phyloP scores from a whole-genome alignment of 2,329 filamentous ascomycete species.

The Magnaporthales sp. region DNA sequence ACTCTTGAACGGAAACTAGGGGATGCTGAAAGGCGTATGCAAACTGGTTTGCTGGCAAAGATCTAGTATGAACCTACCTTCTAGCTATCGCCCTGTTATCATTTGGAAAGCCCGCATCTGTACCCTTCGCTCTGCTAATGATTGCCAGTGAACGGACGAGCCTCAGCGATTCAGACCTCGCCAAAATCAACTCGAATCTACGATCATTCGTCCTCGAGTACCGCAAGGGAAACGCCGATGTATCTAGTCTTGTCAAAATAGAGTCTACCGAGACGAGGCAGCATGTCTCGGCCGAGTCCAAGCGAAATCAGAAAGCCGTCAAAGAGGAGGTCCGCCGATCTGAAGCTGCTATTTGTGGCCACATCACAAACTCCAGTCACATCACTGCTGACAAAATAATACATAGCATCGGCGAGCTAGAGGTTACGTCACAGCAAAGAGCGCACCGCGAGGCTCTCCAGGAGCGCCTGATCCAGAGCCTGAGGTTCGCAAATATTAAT shows the following conservation, averaged over 20 bases:
- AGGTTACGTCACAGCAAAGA: not conserved
- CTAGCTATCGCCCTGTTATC: no score
- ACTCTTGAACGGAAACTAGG: constrained; percentile 11
- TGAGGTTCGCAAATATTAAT: constrained; percentile 11
- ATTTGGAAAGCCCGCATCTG: no score
- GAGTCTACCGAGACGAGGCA: not conserved
- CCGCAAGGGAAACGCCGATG: not conserved
- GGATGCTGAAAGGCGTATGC: constrained; percentile 4
- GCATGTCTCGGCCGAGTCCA: not conserved
- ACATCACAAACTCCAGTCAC: no score
- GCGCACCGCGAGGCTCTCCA: no score
- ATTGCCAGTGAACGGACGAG: not conserved
- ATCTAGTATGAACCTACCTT: not conserved
- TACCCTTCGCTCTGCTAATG: no score
- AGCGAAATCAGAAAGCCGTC: not conserved
- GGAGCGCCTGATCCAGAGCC: constrained; percentile 7
- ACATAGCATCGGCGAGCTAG: not conserved
- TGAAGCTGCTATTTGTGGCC: no score
- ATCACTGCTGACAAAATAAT: no score
- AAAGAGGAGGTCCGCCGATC: not conserved
- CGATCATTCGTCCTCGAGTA: not conserved
- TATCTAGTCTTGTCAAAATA: not conserved
- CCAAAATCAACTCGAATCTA: not conserved
- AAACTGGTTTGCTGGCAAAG: not conserved
- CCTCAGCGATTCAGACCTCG: not conserved